These are phyloP conservation scores for Exophiala spinifera DNA, from an alignment of 2,329 filamentous ascomycete genomes.

Conservation along the genomic window DNA sequence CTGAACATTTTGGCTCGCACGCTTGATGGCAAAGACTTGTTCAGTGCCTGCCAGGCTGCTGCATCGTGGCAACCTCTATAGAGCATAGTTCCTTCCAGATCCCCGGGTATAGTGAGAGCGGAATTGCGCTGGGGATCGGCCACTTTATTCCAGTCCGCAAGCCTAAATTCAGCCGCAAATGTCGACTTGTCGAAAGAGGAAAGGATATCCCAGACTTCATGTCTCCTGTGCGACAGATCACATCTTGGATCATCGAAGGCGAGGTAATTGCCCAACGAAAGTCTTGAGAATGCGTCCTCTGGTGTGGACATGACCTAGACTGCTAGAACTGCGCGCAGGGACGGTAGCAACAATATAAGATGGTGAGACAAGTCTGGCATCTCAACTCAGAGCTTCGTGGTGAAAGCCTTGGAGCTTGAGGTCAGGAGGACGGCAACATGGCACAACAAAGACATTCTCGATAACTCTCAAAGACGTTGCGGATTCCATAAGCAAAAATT, in stretches of 20 bases:
- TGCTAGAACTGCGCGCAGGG: conserved; percentile 1
- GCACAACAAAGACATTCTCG: too few relatives aligned
- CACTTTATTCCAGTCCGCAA: conserved; percentile 30
- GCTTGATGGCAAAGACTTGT: conserved; percentile 41
- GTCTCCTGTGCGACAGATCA: conserved; percentile 16
- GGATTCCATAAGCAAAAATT: too few relatives aligned
- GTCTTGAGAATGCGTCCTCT: conserved; percentile 16
- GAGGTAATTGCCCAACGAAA: conserved; percentile 18
- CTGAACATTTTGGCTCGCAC: conserved; percentile 45
- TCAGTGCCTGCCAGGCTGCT: conserved; percentile 40
- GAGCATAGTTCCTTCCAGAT: conserved; percentile 46
- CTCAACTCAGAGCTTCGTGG: too few relatives aligned
- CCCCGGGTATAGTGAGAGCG: conserved; percentile 44
- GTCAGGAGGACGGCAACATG: too few relatives aligned
- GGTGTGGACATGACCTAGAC: conserved; percentile 16
- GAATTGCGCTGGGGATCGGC: conserved; percentile 31
- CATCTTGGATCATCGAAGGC: conserved; percentile 3
- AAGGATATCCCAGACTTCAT: conserved; percentile 40
- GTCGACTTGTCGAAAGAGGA: conserved; percentile 40
- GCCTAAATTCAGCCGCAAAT: background rate
- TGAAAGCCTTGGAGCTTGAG: too few relatives aligned
- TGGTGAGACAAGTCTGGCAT: too few relatives aligned
- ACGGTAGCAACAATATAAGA: background rate
- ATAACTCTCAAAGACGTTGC: too few relatives aligned
- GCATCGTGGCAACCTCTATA: conserved; percentile 45